These are phyloP conservation scores for Gossypium davidsonii DNA, from an alignment of 441 rosid genomes.

Conservation along the genomic window DNA sequence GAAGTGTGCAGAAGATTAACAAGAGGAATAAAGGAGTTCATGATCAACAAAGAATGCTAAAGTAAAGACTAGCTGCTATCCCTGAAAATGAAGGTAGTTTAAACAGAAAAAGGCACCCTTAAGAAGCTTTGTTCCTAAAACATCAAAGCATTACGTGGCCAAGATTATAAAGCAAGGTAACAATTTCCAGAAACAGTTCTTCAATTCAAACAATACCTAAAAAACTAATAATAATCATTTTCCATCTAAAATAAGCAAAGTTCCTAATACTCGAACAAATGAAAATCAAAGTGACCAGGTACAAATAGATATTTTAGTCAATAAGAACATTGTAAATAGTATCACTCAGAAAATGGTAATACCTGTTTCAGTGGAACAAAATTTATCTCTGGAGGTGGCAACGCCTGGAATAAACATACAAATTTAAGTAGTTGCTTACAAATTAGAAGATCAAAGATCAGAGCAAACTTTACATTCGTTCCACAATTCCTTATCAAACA, in stretches of 20 bases:
- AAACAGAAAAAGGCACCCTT: background rate
- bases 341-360: background rate
- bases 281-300: background rate
- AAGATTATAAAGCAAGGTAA: background rate
- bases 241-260: constrained; percentile 3
- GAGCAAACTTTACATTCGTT: background rate
- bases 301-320: background rate
- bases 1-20: background rate
- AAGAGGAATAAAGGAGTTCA: background rate
- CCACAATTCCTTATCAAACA: background rate
- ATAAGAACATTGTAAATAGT: background rate
- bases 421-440: background rate
- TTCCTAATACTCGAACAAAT: background rate
- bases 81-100: background rate
- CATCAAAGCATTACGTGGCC: background rate
- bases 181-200: background rate
- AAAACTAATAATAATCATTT: constrained; percentile 3
- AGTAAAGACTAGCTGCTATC: background rate
- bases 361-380: constrained; percentile 91
- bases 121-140: constrained; percentile 6
- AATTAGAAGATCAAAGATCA: constrained; percentile 1
- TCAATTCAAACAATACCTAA: background rate
- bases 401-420: constrained; percentile 51
- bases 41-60: background rate
- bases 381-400: constrained; percentile 66